Evolutionary conservation across 2,329 filamentous ascomycete species (phyloP).

Genomic region (Phoma sp.): DNA sequence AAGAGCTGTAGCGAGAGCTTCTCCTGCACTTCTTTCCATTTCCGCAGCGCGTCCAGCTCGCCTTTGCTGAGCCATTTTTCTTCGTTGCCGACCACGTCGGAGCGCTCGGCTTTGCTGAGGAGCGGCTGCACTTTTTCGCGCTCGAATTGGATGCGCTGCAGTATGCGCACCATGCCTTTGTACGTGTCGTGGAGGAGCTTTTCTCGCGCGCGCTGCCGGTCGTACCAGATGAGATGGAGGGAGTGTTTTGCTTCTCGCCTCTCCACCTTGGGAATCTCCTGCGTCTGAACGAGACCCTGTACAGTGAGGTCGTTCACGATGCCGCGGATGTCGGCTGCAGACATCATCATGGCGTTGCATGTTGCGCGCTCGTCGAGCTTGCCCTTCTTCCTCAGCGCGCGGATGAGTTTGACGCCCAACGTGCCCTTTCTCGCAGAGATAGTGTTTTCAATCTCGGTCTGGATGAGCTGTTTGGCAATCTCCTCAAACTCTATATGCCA

Average conservation of each 20-base stretch:
- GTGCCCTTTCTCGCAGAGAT: slow-evolving; percentile 79
- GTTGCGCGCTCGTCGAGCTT: slow-evolving; percentile 95
- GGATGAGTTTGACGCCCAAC: slow-evolving; percentile 79
- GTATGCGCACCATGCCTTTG: slow-evolving; percentile 83
- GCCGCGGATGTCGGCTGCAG: slow-evolving; percentile 82
- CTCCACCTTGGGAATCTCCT: slow-evolving; percentile 91
- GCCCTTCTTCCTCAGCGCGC: slow-evolving; percentile 83
- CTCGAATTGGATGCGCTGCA: slow-evolving; percentile 82
- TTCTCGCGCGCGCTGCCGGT: slow-evolving; percentile 72
- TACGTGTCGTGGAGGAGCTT: slow-evolving; percentile 82
- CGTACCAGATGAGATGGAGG: slow-evolving; percentile 91
- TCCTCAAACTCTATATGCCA: slow-evolving; percentile 86
- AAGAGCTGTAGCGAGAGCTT: slow-evolving; percentile 80
- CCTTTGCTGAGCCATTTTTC: slow-evolving; percentile 77
- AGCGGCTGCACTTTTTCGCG: slow-evolving; percentile 73
- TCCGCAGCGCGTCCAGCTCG: slow-evolving; percentile 73
- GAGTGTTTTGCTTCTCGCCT: slow-evolving; percentile 81
- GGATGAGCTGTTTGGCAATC: slow-evolving; percentile 72
- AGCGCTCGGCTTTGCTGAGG: slow-evolving; percentile 80
- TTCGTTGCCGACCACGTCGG: slow-evolving; percentile 84
- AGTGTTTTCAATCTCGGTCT: slow-evolving; percentile 80
- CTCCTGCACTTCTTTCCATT: slow-evolving; percentile 67
- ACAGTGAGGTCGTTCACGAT: slow-evolving; percentile 87
- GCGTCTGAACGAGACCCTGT: slow-evolving; percentile 84
- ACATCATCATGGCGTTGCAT: slow-evolving; percentile 79